Evolutionary conservation across 495 filamentous ascomycete species (phyloP).

Genomic region (Cercophora sp.): DNA sequence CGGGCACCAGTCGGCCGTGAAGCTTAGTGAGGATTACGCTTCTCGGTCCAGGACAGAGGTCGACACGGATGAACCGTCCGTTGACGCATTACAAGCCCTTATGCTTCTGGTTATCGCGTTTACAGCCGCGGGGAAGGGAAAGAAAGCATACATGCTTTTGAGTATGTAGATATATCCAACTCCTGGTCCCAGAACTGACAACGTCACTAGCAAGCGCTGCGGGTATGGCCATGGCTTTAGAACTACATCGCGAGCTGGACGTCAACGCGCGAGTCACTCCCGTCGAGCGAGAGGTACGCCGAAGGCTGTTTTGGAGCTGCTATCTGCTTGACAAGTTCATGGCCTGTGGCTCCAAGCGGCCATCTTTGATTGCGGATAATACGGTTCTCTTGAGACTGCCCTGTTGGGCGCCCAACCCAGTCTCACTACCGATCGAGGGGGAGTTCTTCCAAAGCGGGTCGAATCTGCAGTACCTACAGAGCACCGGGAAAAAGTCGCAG

Average conservation of each 20-base stretch:
- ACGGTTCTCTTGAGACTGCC: conserved; percentile 69
- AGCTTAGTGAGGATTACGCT: conserved; percentile 63
- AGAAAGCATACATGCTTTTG: conserved; percentile 80
- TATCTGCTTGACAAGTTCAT: conserved; percentile 80
- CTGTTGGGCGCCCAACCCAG: conserved; percentile 56
- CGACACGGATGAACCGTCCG: conserved; percentile 72
- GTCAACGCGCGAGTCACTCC: conserved; percentile 50
- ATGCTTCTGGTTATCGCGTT: conserved; percentile 71
- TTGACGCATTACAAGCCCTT: conserved; percentile 70
- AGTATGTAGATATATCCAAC: conserved; percentile 44
- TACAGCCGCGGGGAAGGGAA: conserved; percentile 73
- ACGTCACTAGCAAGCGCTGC: conserved; percentile 60
- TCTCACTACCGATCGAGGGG: conserved; percentile 58
- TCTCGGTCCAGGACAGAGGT: conserved; percentile 61
- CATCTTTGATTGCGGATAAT: conserved; percentile 70
- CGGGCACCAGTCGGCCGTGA: conserved; percentile 57
- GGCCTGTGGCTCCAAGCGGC: conserved; percentile 72
- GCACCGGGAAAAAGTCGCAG: conserved; percentile 61
- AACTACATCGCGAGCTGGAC: conserved; percentile 68
- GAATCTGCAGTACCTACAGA: conserved; percentile 63
- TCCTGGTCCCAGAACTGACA: background rate
- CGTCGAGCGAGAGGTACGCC: conserved; percentile 65
- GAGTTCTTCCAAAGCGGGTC: conserved; percentile 73
- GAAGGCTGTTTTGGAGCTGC: conserved; percentile 77
- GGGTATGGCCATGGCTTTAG: conserved; percentile 75